phyloP scores from a whole-genome alignment of 164 flowering plant species.

The Nelumbo lutea region DNA sequence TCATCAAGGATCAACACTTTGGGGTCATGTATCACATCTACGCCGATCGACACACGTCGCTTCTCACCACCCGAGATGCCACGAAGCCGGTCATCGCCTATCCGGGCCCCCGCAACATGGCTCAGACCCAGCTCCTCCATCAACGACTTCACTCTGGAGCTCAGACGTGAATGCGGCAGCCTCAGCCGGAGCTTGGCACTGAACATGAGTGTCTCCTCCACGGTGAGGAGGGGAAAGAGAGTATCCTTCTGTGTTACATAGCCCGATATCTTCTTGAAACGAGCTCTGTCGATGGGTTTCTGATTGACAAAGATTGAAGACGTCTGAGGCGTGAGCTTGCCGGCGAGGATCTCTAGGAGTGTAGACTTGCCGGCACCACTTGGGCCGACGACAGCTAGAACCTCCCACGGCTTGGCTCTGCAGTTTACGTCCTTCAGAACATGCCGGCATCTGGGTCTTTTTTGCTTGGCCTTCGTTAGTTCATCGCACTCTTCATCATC shows the following conservation, averaged over 20 bases:
- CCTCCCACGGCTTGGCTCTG: constrained; percentile 79
- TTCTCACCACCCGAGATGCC: constrained; percentile 98
- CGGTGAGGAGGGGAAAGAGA: constrained; percentile 86
- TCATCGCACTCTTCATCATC: no score
- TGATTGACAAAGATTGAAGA: constrained; percentile 52
- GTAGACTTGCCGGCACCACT: constrained; percentile 95
- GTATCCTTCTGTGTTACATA: constrained; percentile 86
- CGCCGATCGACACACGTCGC: constrained; percentile 88
- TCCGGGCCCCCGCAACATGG: constrained; percentile 54
- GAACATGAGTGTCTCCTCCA: constrained; percentile 80
- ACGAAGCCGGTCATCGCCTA: constrained; percentile 64
- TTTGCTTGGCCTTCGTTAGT: no score
- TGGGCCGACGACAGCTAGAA: constrained; percentile 88
- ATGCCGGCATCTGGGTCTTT: constrained; percentile 19
- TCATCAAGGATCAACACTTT: constrained; percentile 81
- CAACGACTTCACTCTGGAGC: constrained; percentile 45
- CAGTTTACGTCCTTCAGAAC: constrained; percentile 60
- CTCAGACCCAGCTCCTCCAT: constrained; percentile 64
- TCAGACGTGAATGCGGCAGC: constrained; percentile 29
- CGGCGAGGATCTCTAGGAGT: constrained; percentile 74
- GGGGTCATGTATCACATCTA: constrained; percentile 85
- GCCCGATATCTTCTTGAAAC: constrained; percentile 72
- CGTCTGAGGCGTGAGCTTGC: constrained; percentile 42
- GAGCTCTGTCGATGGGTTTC: constrained; percentile 40
- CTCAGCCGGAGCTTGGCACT: constrained; percentile 64